phyloP scores from a whole-genome alignment of 108 stramenopile genomes.

The Pseudonitzschia multiseries region DNA sequence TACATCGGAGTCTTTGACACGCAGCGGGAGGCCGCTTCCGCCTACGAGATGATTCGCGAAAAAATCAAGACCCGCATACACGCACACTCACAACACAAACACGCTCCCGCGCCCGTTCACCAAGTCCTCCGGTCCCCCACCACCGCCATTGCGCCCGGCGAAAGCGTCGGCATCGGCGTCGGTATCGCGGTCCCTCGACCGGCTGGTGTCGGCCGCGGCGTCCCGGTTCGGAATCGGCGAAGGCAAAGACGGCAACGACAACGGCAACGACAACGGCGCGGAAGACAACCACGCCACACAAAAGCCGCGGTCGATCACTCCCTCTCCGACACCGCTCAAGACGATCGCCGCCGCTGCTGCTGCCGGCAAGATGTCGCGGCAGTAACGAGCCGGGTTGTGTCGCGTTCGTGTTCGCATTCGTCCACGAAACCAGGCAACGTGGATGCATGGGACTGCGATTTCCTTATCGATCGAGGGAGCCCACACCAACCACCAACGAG shows the following conservation, averaged over 20 bases:
- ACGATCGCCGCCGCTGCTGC: too few relatives aligned
- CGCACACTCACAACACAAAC: background rate
- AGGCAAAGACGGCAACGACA: background rate
- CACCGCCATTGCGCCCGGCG: background rate
- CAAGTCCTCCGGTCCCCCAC: background rate
- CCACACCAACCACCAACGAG: too few relatives aligned
- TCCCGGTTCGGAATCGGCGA: background rate
- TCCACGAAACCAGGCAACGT: too few relatives aligned
- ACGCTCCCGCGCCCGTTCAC: background rate
- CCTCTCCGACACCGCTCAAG: slow-evolving; percentile 1
- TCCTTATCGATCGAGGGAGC: too few relatives aligned
- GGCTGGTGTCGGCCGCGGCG: background rate
- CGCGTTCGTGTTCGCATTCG: too few relatives aligned
- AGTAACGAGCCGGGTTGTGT: too few relatives aligned
- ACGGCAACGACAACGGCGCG: background rate
- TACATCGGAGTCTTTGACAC: slow-evolving; percentile 76
- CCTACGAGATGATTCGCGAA: slow-evolving; percentile 60
- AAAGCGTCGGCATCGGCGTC: background rate
- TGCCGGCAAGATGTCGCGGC: too few relatives aligned
- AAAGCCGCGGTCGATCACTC: slow-evolving; percentile 12
- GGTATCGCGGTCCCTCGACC: background rate
- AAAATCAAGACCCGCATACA: slow-evolving; percentile 34
- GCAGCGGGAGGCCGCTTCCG: slow-evolving; percentile 55
- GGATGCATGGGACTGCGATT: too few relatives aligned
- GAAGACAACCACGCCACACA: background rate